Base-by-base conservation (phyloP, 345 rosid genomes). In the Abelmoschus esculentus region DNA sequence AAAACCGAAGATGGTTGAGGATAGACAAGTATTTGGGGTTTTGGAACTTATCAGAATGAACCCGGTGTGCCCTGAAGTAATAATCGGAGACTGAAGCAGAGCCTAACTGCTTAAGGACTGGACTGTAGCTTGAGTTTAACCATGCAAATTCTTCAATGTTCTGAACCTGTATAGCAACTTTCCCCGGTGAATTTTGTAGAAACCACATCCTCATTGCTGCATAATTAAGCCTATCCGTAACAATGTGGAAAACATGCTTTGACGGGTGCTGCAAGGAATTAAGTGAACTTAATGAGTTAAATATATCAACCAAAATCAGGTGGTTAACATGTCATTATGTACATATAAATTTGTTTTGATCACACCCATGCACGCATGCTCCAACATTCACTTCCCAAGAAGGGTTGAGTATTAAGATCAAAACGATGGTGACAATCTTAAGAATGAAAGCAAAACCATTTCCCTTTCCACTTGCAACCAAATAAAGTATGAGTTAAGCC, bases 121-220 rank as follows among this genome's bases (percentile, higher is more conserved):
- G 99, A 80, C 99, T 91, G 82, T 95, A 95, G 80, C 92, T 91
- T 19, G 97, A 72, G 74, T 95, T 95, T 78, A 95, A 81, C 99
- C 99, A 95, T 31, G 90, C 80, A 76, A 89, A 89, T 42, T 95
- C 99, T 74, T 91, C 97, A 62, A 95, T 82, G 73, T 83, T 87
- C 88, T 91, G 97, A 77, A 95, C 97, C 89, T 95, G 90, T 81
- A 92, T 66, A 11, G 93, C 74, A 66, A 90, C 98, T 74, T 81
- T 84, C 49, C 89, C 89, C 0, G 90, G 97, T 67, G 90, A 90
- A 83, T 95, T 88, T 68, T 61, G 79, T 54, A 95, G 80, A 86
- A 95, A 91, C 99, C 99, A 95, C 98, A 95, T 95, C 77, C 93
- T 86, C 99, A 95, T 95, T 68, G 98, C 97, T 7, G 96, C 98